Evolutionary conservation across 2,329 filamentous ascomycete genomes (phyloP), one percentile per base, ranked within the genome.

Genomic region (Epichloe sibirici): DNA sequence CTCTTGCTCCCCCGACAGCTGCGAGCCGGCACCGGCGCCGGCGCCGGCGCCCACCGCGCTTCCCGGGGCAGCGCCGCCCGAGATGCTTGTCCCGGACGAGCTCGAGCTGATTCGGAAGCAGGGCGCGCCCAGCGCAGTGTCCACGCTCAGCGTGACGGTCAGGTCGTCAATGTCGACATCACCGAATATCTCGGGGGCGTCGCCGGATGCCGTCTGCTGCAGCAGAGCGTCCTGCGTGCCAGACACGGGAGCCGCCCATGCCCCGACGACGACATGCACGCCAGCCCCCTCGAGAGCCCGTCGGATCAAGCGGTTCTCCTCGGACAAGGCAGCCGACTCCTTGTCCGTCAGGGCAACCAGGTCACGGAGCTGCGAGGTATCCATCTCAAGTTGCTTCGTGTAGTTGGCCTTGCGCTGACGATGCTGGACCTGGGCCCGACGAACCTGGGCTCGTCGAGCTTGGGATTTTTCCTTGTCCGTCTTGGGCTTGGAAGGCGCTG

Each of bases 391-490:
- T 64, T 78, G 67, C 59, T 72, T 73, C 56, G 75, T 69, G 60
- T 80, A 77, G 61, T 78, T 73, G 49, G 73, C 75, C 59, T 79
- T 79, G 59, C 77, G 74, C 61, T 76, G 72, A 15, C 77, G 75
- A 58, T 80, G 77, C 60, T 78, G 71, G 39, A 74, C 71, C 67
- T 80, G 77, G 2, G 77, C 77, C 23, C 68, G 70, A 3, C 76
- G 66, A 49, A 80, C 76, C 56, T 80, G 77, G 3, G 72, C 71
- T 0, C 77, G 71, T 4, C 77, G 72, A 15, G 67, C 55, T 58
- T 73, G 69, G 23, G 72, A 66, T 61, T 75, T 77, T 51, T 71
- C 67, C 58, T 63, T 58, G 39, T 58, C 55, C 3, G 57, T 58
- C 40, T 54, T 50, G 13, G 56, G 49, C 48, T 56, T 55, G 23